Evolutionary conservation across 192 early-diverging fungal genomes (phyloP).

Genomic region (Dispira parvispora): DNA sequence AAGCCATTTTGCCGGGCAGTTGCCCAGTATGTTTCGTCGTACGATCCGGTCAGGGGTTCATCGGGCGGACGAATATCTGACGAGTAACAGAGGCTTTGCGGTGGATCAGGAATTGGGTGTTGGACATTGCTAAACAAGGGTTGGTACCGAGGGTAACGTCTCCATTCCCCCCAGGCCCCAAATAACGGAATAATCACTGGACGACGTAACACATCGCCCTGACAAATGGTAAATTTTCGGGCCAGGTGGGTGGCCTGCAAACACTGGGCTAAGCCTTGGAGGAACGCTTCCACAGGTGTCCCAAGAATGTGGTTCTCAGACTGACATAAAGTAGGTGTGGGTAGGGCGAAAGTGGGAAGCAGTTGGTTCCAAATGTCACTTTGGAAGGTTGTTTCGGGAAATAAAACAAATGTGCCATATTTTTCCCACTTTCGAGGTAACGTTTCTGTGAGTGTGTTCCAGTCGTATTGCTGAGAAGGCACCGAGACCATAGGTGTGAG

Average conservation of each 20-base stretch:
- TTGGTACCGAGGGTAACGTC: conserved; percentile 17
- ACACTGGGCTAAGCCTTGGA: conserved; percentile 13
- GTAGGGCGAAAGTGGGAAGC: not conserved
- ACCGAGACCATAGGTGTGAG: too few relatives aligned
- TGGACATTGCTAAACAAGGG: not conserved
- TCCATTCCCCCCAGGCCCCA: conserved; percentile 17
- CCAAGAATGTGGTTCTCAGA: too few relatives aligned
- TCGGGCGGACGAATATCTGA: not conserved
- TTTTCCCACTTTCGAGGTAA: conserved; percentile 26
- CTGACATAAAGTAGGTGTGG: too few relatives aligned
- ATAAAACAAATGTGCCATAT: conserved; percentile 21
- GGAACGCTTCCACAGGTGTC: conserved; percentile 6
- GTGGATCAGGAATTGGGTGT: not conserved
- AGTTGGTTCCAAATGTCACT: conserved; percentile 11
- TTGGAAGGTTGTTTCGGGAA: conserved; percentile 19
- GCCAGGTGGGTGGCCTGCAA: conserved; percentile 19
- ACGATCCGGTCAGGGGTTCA: not conserved
- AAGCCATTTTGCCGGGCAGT: conserved; percentile 21
- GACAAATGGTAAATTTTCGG: conserved; percentile 21
- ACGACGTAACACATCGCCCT: conserved; percentile 20
- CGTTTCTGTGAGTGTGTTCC: not conserved
- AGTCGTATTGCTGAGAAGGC: too few relatives aligned
- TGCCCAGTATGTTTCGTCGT: conserved; percentile 15
- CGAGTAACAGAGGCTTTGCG: conserved; percentile 2
- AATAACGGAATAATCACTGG: conserved; percentile 20